A percentile compares a stretch with the other conserved stretches of the same genome.
Conservation (phyloP, 1,139 yeast genomes). For the Yamadazyma buinensis region DNA sequence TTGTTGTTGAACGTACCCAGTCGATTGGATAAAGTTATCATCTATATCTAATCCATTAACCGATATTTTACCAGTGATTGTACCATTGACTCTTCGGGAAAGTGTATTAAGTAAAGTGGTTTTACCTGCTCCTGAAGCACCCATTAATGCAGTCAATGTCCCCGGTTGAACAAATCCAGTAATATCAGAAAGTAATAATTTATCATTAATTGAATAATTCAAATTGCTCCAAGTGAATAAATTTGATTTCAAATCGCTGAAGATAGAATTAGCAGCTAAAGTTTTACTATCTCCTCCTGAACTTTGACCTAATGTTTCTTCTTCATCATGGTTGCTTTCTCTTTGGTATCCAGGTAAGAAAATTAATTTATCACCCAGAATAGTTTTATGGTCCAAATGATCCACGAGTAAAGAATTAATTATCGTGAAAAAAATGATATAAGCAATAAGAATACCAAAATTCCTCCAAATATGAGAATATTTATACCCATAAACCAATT, state of each 20-base stretch:
- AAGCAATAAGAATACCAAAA: conserved; percentile 41
- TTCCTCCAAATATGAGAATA: conserved; percentile 61
- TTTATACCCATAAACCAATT: conserved; percentile 37
- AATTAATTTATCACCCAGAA: conserved; percentile 57
- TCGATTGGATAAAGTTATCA: conserved; percentile 54
- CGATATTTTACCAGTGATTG: conserved; percentile 60
- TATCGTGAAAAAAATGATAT: conserved; percentile 41
- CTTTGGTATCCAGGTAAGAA: conserved; percentile 36
- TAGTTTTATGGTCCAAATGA: conserved; percentile 45
- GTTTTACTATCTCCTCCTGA: not conserved
- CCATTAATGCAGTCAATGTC: conserved; percentile 68
- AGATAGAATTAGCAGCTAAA: conserved; percentile 13
- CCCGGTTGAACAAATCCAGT: conserved; percentile 68
- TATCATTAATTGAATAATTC: conserved; percentile 33
- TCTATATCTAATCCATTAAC: conserved; percentile 54
- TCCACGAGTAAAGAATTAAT: conserved; percentile 45
- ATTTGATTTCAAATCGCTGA: conserved; percentile 15
- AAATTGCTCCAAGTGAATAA: conserved; percentile 23
- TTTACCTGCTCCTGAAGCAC: conserved; percentile 70
- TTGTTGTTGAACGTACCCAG: conserved; percentile 67
- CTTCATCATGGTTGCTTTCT: conserved; percentile 15
- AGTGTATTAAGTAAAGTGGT: conserved; percentile 58
- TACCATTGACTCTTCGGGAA: conserved; percentile 54
- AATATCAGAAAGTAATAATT: conserved; percentile 46
- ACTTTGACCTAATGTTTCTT: conserved; percentile 11